Evolutionary conservation across 2,329 filamentous ascomycete species (phyloP).

Genomic region (Xylaria arbuscula): DNA sequence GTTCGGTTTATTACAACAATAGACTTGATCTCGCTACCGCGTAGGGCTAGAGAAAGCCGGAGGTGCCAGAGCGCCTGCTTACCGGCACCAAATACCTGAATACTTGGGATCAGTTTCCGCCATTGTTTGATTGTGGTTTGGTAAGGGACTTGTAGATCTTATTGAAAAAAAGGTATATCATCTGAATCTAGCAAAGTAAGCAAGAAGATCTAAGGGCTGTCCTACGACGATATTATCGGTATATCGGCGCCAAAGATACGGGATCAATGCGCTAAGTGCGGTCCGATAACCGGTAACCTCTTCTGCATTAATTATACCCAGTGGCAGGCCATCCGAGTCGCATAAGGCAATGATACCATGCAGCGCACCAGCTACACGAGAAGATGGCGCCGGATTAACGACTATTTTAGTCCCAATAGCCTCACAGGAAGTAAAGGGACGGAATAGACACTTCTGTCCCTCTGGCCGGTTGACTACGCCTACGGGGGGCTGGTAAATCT

Average conservation of each 20-base stretch:
- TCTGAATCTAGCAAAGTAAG: no score
- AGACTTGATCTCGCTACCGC: slow-evolving; percentile 32
- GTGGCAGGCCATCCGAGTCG: slow-evolving; percentile 31
- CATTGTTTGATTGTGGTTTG: no score
- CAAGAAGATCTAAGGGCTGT: no score
- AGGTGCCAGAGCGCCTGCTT: slow-evolving; percentile 39
- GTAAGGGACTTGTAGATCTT: no score
- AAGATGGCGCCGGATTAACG: slow-evolving; percentile 29
- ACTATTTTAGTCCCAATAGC: slow-evolving; percentile 32
- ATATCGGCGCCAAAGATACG: slow-evolving; percentile 32
- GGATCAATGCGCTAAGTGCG: slow-evolving; percentile 33
- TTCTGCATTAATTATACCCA: slow-evolving; percentile 35
- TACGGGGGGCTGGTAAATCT: slow-evolving; percentile 25
- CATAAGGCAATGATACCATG: slow-evolving; percentile 35
- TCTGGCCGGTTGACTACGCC: slow-evolving; percentile 31
- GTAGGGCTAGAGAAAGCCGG: slow-evolving; percentile 31
- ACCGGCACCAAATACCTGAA: slow-evolving; percentile 37
- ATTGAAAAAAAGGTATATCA: no score
- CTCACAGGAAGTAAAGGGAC: slow-evolving; percentile 30
- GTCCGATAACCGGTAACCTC: slow-evolving; percentile 35
- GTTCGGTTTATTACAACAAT: slow-evolving; percentile 33
- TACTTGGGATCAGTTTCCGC: no score
- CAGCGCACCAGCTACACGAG: slow-evolving; percentile 15
- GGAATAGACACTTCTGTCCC: slow-evolving; percentile 37
- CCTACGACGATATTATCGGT: slow-evolving; percentile 20